A percentile compares a stretch with the other conserved stretches of the same genome.
These are phyloP conservation scores for Cichorium intybus DNA, from an alignment of 140 eudicot genomes.

Conservation along the genomic window DNA sequence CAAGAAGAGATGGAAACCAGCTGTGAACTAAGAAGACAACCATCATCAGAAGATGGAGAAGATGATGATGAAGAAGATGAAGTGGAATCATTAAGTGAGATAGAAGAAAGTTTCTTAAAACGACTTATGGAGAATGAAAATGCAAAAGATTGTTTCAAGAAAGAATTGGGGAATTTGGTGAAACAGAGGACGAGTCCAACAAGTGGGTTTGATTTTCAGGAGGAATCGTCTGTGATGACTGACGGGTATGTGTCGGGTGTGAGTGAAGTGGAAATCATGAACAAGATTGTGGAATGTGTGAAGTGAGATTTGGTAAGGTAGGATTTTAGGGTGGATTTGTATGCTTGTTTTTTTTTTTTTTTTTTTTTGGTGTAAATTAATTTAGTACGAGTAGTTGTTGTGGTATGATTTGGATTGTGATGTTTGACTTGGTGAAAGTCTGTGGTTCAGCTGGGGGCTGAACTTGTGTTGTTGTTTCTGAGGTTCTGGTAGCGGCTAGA, in stretches of 20 bases:
- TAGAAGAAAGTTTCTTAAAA: constrained; percentile 67
- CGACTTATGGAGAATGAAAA: constrained; percentile 56
- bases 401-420: constrained; percentile 22
- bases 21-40: constrained; percentile 53
- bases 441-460: constrained; percentile 50
- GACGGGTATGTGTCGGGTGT: constrained; percentile 44
- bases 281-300: constrained; percentile 35
- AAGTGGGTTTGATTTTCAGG: constrained; percentile 40
- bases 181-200: constrained; percentile 40
- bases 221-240: constrained; percentile 45
- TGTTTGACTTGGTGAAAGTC: constrained; percentile 1
- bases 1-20: constrained; percentile 87
- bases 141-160: constrained; percentile 53
- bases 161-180: constrained; percentile 43
- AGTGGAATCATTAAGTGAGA: constrained; percentile 67
- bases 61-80: constrained; percentile 48
- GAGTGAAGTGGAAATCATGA: constrained; percentile 43
- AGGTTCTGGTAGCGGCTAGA: constrained; percentile 25
- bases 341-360: background rate
- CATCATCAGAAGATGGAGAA: constrained; percentile 26
- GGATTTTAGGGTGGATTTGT: background rate
- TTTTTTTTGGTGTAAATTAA: constrained; percentile 14
- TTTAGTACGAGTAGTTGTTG: constrained; percentile 10
- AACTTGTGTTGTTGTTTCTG: constrained; percentile 18
- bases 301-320: constrained; percentile 9